Evolutionary conservation across 2,329 filamentous ascomycete genomes (phyloP).

Genomic region (Amphichorda felina): DNA sequence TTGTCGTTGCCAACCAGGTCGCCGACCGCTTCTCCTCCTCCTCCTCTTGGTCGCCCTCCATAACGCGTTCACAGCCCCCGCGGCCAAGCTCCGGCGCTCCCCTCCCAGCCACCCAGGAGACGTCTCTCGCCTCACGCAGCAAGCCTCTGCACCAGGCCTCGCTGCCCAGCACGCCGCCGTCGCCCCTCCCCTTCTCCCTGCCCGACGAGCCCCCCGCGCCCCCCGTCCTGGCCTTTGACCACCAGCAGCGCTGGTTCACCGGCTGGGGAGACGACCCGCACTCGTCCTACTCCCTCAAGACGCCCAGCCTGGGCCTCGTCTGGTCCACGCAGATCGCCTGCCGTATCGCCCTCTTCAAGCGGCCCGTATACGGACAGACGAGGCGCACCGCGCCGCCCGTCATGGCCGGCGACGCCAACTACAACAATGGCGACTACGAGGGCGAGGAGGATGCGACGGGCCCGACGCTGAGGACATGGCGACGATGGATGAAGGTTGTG

Average conservation of each 20-base stretch:
- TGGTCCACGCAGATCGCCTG: conserved; percentile 85
- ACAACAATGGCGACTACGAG: conserved; percentile 11
- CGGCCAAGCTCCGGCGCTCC: not conserved
- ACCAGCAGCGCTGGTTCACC: conserved; percentile 91
- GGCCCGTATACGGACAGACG: conserved; percentile 38
- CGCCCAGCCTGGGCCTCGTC: conserved; percentile 73
- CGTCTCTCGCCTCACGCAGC: conserved; percentile 36
- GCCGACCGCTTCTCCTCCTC: conserved; percentile 61
- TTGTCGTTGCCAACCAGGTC: conserved; percentile 93
- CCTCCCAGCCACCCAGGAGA: conserved; percentile 26
- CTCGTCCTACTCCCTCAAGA: conserved; percentile 49
- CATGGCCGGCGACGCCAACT: conserved; percentile 5
- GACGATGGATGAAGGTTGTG: conserved; percentile 75
- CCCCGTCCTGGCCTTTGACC: conserved; percentile 59
- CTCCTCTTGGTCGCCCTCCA: not conserved
- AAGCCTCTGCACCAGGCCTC: conserved; percentile 5
- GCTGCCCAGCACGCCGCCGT: conserved; percentile 1
- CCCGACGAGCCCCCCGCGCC: conserved; percentile 17
- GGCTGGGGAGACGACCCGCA: conserved; percentile 73
- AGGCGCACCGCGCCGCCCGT: conserved; percentile 20
- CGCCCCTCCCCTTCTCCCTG: conserved; percentile 14
- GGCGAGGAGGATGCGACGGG: conserved; percentile 27
- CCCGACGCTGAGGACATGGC: conserved; percentile 46
- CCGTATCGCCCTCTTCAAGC: conserved; percentile 70
- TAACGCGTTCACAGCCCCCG: not conserved